phyloP scores from a whole-genome alignment of 805 yeast species.

The Pichia deserticola region DNA sequence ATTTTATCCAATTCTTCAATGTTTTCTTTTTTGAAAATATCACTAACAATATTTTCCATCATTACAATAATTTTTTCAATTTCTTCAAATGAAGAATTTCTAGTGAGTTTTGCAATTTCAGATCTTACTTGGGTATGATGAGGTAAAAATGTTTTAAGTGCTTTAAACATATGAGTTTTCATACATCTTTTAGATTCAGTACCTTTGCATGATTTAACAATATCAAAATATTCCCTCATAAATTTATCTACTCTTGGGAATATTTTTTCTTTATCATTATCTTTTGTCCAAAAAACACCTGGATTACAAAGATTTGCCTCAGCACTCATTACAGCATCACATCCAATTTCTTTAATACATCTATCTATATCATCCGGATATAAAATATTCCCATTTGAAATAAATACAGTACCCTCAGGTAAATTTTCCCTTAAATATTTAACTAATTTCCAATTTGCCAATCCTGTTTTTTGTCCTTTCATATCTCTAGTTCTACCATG shows the following conservation, averaged over 20 bases:
- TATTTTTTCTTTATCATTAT: constrained; percentile 50
- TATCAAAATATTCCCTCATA: constrained; percentile 81
- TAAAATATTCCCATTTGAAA: constrained; percentile 91
- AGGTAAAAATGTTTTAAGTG: constrained; percentile 73
- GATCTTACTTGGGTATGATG: constrained; percentile 73
- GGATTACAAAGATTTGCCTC: constrained; percentile 94
- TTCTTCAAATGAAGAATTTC: constrained; percentile 36
- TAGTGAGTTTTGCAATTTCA: constrained; percentile 48
- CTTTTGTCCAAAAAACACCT: constrained; percentile 65
- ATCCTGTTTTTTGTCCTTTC: constrained; percentile 94
- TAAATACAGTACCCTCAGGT: constrained; percentile 74
- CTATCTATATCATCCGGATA: constrained; percentile 78
- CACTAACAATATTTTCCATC: constrained; percentile 61
- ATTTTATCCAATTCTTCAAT: constrained; percentile 52
- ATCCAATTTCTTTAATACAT: constrained; percentile 53
- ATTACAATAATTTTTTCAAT: constrained; percentile 44
- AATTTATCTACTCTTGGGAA: constrained; percentile 83
- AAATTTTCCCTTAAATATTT: constrained; percentile 70
- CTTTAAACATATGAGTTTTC: constrained; percentile 89
- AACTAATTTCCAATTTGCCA: constrained; percentile 87
- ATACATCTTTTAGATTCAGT: constrained; percentile 74
- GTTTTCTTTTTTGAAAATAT: constrained; percentile 44
- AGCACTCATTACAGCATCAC: constrained; percentile 96
- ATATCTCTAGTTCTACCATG: constrained; percentile 96
- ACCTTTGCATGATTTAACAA: constrained; percentile 55